Base-by-base conservation (phyloP, 208 protist genomes). In the Trichomonas gallinae region DNA sequence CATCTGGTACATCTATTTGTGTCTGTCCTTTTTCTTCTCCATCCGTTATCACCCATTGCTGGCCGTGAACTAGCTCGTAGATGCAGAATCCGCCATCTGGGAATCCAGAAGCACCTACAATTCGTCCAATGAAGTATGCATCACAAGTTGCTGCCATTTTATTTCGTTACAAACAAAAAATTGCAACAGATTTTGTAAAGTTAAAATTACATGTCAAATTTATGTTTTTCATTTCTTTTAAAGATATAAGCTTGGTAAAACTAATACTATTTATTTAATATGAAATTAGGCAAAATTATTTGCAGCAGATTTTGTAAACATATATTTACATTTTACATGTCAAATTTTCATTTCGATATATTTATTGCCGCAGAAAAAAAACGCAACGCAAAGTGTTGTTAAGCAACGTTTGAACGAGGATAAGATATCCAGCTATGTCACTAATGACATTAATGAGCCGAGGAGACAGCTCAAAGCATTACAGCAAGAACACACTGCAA, bases 61-160 rank as follows among this genome's bases (percentile, higher is more conserved):
- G 87, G 0, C 87, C 87, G 38, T 42, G 40, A 17, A 51, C 11
- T 21, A 93, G 17, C 44, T 44, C 42, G 17, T 44, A 93, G 4
- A 42, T 23, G 26, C 87, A 93, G n/a, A 93, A 93, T 48, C 44
- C 34, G 17, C 87, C 87, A 38, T 93, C 87, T 26, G 15, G 42
- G 31, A 93, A 93, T 34, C 87, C 87, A 21, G 87, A 38, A 34
- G 87, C 23, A 44, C 87, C 87, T 1, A 93, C 17, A 51, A 93
- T 93, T 93, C 87, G 11, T 38, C 87, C 87, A 15, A 93, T 93
- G n/a, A 93, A 93, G 17, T 93, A 93, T 1, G 87, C 87, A 51
- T 93, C 87, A 51, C 40, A 42, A 13, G 87, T 93, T 93, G 42
- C 40, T 40, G 87, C 42, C 87, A 93, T 93, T 51, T 51, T 51